Evolutionary conservation across 2,329 filamentous ascomycete genomes (phyloP), one percentile per base, ranked within the genome.

Genomic region (Thermoascus crustaceus): DNA sequence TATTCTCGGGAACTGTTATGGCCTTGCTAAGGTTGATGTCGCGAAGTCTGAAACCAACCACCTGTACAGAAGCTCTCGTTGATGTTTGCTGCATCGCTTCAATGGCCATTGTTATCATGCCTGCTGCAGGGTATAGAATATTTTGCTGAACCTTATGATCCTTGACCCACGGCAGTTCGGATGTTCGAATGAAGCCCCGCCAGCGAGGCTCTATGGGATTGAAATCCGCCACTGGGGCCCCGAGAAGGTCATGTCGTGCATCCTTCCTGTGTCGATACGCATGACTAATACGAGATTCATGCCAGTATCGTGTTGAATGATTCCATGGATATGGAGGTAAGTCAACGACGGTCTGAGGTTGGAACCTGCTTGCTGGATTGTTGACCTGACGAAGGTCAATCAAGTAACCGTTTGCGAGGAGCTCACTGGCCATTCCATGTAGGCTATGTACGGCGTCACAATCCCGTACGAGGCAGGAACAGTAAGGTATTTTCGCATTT

Each of bases 81-180:
- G 10, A 22, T 35, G 19, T 26, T 29, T 40, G 38, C 4, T 2
- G 19, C n/a, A 33, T 22, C 5, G 52, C 58, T 45, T 61, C 56
- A 4, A 60, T 33, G 2, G 46, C 55, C 45, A 58, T 56, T n/a
- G 39, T 42, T 5, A 57, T 30, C 24, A 52, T 52, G 1, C 52
- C 58, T 3, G 57, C 50, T 2, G 44, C 55, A 11, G 58, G 58
- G 31, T 50, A 59, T 3, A 61, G 14, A 6, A 41, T 51, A 5
- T 32, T 38, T 2, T 40, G 44, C 3, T 47, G 24, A 13, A 49
- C 47, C 39, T 32, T 44, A 39, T 47, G 54, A 34, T 46, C 31
- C 10, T 42, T 18, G 24, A 49, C 24, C 43, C 54, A 54, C 10
- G 47, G 33, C 24, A 42, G 19, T 38, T 56, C 47, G 35, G 43